Percentiles rank a stretch among this genome's conserved stretches.
Evolutionary conservation across 2,329 filamentous ascomycete genomes (phyloP).

Genomic region (Geosmithia morbida): DNA sequence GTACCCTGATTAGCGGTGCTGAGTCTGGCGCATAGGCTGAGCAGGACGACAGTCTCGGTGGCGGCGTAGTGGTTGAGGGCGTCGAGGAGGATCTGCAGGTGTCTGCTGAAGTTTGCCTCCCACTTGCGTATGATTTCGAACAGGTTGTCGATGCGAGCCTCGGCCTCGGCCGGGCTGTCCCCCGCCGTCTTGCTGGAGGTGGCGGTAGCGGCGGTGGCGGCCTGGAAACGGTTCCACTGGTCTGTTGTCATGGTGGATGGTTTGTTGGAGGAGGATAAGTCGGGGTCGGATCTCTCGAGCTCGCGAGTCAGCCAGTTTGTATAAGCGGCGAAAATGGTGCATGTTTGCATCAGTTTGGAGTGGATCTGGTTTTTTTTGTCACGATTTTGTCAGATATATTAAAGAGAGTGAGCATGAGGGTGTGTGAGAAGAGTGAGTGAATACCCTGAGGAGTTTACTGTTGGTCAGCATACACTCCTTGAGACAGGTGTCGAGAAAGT

Average conservation of each 20-base stretch:
- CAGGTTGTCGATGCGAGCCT: slow-evolving; percentile 53
- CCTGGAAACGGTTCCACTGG: slow-evolving; percentile 45
- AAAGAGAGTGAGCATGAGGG: neutral
- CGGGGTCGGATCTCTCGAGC: slow-evolving; percentile 70
- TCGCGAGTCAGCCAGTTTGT: slow-evolving; percentile 76
- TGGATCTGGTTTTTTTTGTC: slow-evolving; percentile 52
- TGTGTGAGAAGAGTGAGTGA: slow-evolving; percentile 9
- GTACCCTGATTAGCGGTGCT: slow-evolving; percentile 71
- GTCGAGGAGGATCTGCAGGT: slow-evolving; percentile 86
- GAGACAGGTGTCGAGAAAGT: slow-evolving; percentile 92
- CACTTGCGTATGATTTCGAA: slow-evolving; percentile 83
- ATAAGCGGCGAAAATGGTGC: slow-evolving; percentile 85
- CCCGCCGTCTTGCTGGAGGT: slow-evolving; percentile 14
- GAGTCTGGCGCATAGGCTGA: slow-evolving; percentile 73
- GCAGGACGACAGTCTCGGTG: slow-evolving; percentile 86
- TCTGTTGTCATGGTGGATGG: slow-evolving; percentile 44
- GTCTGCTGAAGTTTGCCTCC: slow-evolving; percentile 82
- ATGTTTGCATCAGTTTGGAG: slow-evolving; percentile 92
- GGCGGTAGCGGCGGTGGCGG: slow-evolving; percentile 26
- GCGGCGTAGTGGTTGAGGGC: slow-evolving; percentile 95
- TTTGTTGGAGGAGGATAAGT: slow-evolving; percentile 48
- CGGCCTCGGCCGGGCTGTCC: slow-evolving; percentile 21
- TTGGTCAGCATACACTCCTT: slow-evolving; percentile 99
- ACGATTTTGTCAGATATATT: neutral
- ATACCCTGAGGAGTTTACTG: slow-evolving; percentile 78